Evolutionary conservation across 176 grass and related monocot species (phyloP).

Genomic region (bread wheat (Triticum aestivum)): DNA sequence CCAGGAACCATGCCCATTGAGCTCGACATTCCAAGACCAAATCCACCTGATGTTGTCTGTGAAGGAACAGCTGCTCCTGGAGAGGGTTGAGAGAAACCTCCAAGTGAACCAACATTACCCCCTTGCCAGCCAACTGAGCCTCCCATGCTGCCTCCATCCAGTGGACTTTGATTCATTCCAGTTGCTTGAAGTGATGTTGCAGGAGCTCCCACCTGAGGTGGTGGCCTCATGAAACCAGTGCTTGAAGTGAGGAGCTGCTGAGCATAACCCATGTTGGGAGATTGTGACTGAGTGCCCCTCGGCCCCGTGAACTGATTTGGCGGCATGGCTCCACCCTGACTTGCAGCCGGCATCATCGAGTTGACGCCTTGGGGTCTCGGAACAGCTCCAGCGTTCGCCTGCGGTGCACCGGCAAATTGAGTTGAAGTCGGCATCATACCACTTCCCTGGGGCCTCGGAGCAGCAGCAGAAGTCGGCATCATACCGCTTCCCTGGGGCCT

Average conservation of each 20-base stretch:
- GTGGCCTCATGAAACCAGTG: constrained; percentile 58
- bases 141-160: constrained; percentile 45
- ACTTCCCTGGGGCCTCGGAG: constrained; percentile 40
- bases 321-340: constrained; percentile 51
- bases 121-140: constrained; percentile 68
- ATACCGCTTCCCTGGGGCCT: constrained; percentile 36
- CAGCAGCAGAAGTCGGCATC: constrained; percentile 29
- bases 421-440: constrained; percentile 27
- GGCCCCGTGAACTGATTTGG: constrained; percentile 57
- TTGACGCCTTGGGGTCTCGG: constrained; percentile 43
- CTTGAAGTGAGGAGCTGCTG: constrained; percentile 60
- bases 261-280: constrained; percentile 59
- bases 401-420: constrained; percentile 41
- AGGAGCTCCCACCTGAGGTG: constrained; percentile 55
- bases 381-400: constrained; percentile 40
- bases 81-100: constrained; percentile 40
- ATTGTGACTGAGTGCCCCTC: constrained; percentile 42
- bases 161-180: constrained; percentile 47
- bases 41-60: constrained; percentile 49
- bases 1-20: constrained; percentile 45
- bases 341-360: constrained; percentile 43
- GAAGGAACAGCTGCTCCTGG: constrained; percentile 38
- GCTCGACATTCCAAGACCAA: constrained; percentile 52
- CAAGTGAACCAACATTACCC: constrained; percentile 41
- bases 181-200: constrained; percentile 46